Conservation (phyloP, 768 basidiomycete species). For the Tephrocybe rancida region DNA sequence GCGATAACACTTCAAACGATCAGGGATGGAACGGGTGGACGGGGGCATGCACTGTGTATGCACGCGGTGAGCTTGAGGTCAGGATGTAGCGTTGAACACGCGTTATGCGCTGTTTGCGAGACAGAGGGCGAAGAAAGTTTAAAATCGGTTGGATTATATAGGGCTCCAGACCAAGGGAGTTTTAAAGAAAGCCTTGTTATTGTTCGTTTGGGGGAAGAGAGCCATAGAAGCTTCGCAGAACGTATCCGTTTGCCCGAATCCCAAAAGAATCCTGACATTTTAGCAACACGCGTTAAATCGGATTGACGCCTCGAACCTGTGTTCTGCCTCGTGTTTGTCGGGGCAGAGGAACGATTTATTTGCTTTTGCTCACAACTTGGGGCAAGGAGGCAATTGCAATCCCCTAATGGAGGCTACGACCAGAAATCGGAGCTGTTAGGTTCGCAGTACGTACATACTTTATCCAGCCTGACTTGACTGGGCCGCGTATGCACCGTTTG, state of each 20-base stretch:
- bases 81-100: slow-evolving; percentile 29
- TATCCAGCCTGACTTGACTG: too few species aligned
- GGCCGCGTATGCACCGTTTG: slow-evolving; percentile 20
- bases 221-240: slow-evolving; percentile 31
- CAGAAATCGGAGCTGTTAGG: slow-evolving; percentile 13
- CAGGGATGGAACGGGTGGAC: slow-evolving; percentile 41
- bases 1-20: slow-evolving; percentile 41
- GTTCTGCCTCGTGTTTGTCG: slow-evolving; percentile 36
- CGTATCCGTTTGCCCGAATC: slow-evolving; percentile 27
- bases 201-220: slow-evolving; percentile 33
- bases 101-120: slow-evolving; percentile 27
- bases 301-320: slow-evolving; percentile 38
- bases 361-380: slow-evolving; percentile 17
- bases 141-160: slow-evolving; percentile 23
- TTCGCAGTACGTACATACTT: slow-evolving; percentile 19
- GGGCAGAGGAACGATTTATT: slow-evolving; percentile 23
- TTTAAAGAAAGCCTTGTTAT: slow-evolving; percentile 40
- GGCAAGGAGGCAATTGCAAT: slow-evolving; percentile 10
- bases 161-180: slow-evolving; percentile 21
- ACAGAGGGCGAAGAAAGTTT: slow-evolving; percentile 20
- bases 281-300: slow-evolving; percentile 34
- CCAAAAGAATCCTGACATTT: slow-evolving; percentile 23
- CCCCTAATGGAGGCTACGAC: slow-evolving; percentile 11
- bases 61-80: slow-evolving; percentile 52
- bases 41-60: slow-evolving; percentile 45